These are phyloP conservation scores for Linanthus parryae DNA, from an alignment of 148 eudicot genomes.

Conservation along the genomic window DNA sequence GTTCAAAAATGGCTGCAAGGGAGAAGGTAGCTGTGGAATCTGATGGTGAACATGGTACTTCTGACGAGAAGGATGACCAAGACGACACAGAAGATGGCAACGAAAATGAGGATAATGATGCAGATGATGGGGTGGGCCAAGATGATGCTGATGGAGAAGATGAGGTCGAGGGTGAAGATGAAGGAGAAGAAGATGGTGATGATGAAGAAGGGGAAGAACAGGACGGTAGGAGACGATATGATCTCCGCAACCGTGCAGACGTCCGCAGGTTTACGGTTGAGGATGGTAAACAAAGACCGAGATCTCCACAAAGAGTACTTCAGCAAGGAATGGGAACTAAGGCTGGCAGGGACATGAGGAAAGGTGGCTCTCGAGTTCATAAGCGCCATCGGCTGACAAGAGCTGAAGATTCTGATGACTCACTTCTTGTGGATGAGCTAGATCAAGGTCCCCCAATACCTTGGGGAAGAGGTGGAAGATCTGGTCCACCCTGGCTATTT, in stretches of 20 bases:
- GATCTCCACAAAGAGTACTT: constrained; percentile 89
- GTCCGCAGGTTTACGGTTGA: constrained; percentile 82
- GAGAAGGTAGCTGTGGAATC: constrained; percentile 25
- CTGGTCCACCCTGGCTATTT: constrained; percentile 90
- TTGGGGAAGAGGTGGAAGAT: constrained; percentile 93
- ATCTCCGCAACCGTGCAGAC: constrained; percentile 87
- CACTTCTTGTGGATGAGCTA: constrained; percentile 95
- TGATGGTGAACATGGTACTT: constrained; percentile 72
- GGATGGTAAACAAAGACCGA: constrained; percentile 75
- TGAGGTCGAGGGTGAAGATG: constrained; percentile 50
- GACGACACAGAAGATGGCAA: constrained; percentile 70
- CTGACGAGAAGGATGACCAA: constrained; percentile 59
- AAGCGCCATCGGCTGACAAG: constrained; percentile 87
- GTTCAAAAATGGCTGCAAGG: constrained; percentile 40
- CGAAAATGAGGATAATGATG: too few relatives aligned
- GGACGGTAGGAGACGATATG: constrained; percentile 87
- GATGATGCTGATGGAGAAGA: constrained; percentile 49
- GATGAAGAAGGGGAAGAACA: constrained; percentile 87
- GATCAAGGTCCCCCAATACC: constrained; percentile 95
- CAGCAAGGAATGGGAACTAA: constrained; percentile 95
- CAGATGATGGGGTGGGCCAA: constrained; percentile 43
- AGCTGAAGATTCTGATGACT: constrained; percentile 95
- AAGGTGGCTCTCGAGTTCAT: constrained; percentile 84
- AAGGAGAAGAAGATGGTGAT: constrained; percentile 66
- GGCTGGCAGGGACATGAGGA: constrained; percentile 73